phyloP scores from a whole-genome alignment of 306 rosid species.

The Herpetospermum pedunculosum region DNA sequence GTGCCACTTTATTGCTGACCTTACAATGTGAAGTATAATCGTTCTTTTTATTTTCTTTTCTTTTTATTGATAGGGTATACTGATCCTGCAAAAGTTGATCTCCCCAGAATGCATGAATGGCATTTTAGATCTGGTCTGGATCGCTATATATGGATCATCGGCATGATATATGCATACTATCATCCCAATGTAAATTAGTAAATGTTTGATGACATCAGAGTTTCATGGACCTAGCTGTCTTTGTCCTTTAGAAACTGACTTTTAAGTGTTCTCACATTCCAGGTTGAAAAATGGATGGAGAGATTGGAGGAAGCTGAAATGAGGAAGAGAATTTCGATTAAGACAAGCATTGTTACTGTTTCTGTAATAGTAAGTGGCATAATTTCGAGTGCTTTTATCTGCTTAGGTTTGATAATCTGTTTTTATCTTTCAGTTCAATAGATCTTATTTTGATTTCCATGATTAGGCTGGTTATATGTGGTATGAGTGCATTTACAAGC shows the following conservation, averaged over 20 bases:
- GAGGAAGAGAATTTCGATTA: constrained; percentile 69
- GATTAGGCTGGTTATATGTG: constrained; percentile 86
- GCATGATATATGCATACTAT: constrained; percentile 94
- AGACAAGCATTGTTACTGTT: constrained; percentile 56
- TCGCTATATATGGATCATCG: constrained; percentile 96
- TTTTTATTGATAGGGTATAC: constrained; percentile 55
- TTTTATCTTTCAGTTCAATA: not conserved
- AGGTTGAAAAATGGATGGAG: constrained; percentile 99
- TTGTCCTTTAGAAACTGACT: constrained; percentile 6
- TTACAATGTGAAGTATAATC: constrained; percentile 11
- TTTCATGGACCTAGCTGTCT: constrained; percentile 14
- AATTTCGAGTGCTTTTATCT: constrained; percentile 2
- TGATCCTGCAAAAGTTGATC: constrained; percentile 94
- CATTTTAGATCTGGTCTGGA: constrained; percentile 99
- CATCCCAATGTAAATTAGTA: constrained; percentile 71
- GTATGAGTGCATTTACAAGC: constrained; percentile 88
- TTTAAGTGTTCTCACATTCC: constrained; percentile 13
- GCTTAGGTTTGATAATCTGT: not conserved
- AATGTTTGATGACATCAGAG: constrained; percentile 16
- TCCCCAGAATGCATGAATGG: constrained; percentile 88
- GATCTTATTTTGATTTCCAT: constrained; percentile 18
- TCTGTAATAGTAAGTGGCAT: constrained; percentile 60
- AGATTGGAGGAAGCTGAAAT: constrained; percentile 89
- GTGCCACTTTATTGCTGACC: not conserved
- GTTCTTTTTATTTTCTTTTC: not conserved